Conservation (phyloP, 2,329 filamentous ascomycete species). For the Pezicula neosporulosa region DNA sequence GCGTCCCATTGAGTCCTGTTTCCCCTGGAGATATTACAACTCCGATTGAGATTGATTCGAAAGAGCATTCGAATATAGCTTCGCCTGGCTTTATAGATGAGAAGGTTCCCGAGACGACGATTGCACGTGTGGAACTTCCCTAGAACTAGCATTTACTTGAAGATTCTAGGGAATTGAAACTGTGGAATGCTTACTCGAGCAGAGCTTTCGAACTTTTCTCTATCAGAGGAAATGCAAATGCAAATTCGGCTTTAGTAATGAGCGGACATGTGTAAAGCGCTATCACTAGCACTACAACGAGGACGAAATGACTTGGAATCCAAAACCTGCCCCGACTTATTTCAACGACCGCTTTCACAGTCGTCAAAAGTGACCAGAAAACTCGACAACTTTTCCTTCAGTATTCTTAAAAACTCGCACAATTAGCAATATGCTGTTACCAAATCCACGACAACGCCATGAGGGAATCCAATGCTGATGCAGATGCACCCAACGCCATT, state of each 20-base stretch:
- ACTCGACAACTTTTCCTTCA: constrained; percentile 17
- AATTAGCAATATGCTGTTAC: background rate
- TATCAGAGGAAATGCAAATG: too few relatives aligned
- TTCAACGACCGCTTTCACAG: too few relatives aligned
- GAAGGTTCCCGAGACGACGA: constrained; percentile 23
- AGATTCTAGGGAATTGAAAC: too few relatives aligned
- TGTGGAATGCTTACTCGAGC: too few relatives aligned
- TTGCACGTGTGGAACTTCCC: constrained; percentile 41
- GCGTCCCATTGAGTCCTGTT: constrained; percentile 41
- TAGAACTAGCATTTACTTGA: constrained; percentile 23
- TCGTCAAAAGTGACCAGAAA: too few relatives aligned
- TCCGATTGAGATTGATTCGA: constrained; percentile 52
- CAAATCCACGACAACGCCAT: constrained; percentile 12
- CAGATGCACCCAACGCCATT: constrained; percentile 13
- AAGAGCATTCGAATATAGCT: constrained; percentile 10
- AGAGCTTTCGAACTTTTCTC: too few relatives aligned
- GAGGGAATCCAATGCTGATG: constrained; percentile 10
- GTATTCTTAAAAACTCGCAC: constrained; percentile 5
- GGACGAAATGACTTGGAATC: too few relatives aligned
- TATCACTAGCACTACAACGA: too few relatives aligned
- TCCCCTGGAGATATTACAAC: constrained; percentile 45
- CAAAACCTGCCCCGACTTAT: too few relatives aligned
- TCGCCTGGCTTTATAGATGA: constrained; percentile 14
- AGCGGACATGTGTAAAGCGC: too few relatives aligned
- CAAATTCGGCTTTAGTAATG: too few relatives aligned